Percentiles rank a stretch among this genome's conserved stretches.
These are phyloP conservation scores for Cenchrus purpureus DNA, from an alignment of 176 grass and related monocot species.

Conservation along the genomic window DNA sequence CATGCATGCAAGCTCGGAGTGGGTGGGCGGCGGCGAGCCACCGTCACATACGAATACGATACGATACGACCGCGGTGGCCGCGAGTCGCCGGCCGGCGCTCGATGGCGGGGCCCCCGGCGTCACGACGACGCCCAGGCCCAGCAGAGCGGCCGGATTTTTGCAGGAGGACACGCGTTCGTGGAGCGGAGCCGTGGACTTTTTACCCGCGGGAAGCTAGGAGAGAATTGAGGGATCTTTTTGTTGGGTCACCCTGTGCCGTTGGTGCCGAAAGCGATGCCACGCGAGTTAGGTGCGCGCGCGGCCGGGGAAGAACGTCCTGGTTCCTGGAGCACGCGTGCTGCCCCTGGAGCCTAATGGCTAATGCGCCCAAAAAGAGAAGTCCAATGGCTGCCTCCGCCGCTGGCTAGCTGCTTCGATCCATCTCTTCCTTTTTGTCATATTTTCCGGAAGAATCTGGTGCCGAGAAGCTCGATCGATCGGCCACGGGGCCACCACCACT, in stretches of 20 bases:
- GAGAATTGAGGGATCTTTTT: neutral
- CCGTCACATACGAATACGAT: conserved; percentile 7
- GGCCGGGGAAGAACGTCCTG: conserved; percentile 16
- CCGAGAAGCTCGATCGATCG: neutral
- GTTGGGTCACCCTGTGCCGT: conserved; percentile 2
- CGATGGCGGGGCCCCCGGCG: conserved; percentile 1
- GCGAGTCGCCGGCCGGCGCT: conserved; percentile 8
- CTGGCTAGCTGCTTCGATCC: neutral
- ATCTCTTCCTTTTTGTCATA: conserved; percentile 41
- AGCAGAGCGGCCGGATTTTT: no score
- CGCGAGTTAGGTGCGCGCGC: conserved; percentile 30
- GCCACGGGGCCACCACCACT: neutral
- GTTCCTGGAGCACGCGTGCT: conserved; percentile 39
- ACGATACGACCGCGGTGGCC: conserved; percentile 10
- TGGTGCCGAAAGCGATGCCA: conserved; percentile 50
- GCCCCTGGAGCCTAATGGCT: neutral
- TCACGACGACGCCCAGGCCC: no score
- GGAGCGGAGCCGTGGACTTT: neutral
- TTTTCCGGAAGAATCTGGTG: conserved; percentile 22
- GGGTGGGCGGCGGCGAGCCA: conserved; percentile 22
- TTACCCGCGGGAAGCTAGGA: neutral
- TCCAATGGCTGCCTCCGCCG: neutral
- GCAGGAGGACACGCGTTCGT: neutral
- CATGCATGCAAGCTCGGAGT: neutral
- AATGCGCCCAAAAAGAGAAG: conserved; percentile 47